phyloP scores from a whole-genome alignment of 768 basidiomycete genomes.

The Sporobolomyces roseus region DNA sequence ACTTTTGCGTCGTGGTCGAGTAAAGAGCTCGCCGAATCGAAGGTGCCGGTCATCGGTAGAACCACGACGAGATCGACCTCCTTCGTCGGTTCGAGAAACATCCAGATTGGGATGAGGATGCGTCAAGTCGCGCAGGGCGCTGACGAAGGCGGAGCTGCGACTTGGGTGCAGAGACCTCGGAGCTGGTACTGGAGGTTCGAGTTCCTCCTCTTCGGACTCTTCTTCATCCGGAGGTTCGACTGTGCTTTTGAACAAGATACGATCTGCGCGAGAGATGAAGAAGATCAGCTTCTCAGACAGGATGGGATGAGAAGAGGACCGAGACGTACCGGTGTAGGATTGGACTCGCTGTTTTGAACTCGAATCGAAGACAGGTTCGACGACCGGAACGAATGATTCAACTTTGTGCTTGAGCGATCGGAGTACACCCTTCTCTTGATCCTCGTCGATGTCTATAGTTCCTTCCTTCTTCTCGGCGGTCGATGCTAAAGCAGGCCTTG shows the following conservation, averaged over 20 bases:
- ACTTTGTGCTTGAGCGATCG: conserved; percentile 4
- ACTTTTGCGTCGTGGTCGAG: neutral
- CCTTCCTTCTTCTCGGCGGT: neutral
- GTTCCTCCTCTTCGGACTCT: conserved; percentile 2
- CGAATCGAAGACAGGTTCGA: conserved; percentile 40
- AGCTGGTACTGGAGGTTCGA: neutral
- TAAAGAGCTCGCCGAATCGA: conserved; percentile 27
- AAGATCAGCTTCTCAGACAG: neutral
- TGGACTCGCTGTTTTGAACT: conserved; percentile 45
- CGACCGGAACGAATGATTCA: neutral
- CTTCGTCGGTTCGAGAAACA: neutral
- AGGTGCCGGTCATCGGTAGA: conserved; percentile 16
- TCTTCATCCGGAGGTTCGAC: neutral
- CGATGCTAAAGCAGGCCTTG: neutral
- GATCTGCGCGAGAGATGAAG: conserved; percentile 24
- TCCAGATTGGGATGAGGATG: neutral
- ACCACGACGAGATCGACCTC: neutral
- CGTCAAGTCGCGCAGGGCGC: conserved; percentile 1
- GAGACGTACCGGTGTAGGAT: conserved; percentile 31
- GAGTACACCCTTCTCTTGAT: neutral
- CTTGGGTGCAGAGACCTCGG: neutral
- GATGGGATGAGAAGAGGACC: neutral
- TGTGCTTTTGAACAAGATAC: conserved; percentile 42
- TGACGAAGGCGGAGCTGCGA: conserved; percentile 18
- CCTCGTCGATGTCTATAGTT: neutral